A percentile compares a stretch with the other conserved stretches of the same genome.
These are phyloP conservation scores for Paraleonurus japonicus DNA, from an alignment of 257 asterid genomes.

Conservation along the genomic window DNA sequence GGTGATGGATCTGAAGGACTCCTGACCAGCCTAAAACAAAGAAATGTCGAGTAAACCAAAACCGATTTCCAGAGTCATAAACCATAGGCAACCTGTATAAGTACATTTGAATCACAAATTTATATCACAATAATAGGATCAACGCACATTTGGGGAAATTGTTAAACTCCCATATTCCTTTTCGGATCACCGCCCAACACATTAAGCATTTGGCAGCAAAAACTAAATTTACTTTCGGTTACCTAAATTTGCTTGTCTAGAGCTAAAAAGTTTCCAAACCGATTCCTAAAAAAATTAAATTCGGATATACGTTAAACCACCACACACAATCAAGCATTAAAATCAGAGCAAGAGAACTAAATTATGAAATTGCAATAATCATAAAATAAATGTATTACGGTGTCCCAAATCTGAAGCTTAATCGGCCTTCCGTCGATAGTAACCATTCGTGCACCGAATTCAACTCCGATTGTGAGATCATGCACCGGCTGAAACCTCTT, in stretches of 20 bases:
- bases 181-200: background rate
- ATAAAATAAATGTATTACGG: slow-evolving; percentile 21
- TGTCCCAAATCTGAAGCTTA: slow-evolving; percentile 54
- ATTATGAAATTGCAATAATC: background rate
- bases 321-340: background rate
- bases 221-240: no score
- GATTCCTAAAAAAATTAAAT: background rate
- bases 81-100: background rate
- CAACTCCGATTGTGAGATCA: slow-evolving; percentile 52
- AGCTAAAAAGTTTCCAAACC: background rate
- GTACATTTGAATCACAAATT: background rate
- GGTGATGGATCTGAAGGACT: slow-evolving; percentile 48
- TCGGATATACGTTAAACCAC: background rate
- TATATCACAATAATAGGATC: background rate
- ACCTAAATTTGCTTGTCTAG: background rate
- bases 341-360: background rate
- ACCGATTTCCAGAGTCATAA: background rate
- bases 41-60: background rate
- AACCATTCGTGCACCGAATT: slow-evolving; percentile 52
- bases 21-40: slow-evolving; percentile 46
- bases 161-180: background rate
- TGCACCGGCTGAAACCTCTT: slow-evolving; percentile 24
- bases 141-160: background rate
- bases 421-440: slow-evolving; percentile 43
- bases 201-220: no score